Base-by-base conservation (phyloP, 2,329 filamentous ascomycete species). In the Colletotrichum kahawae region DNA sequence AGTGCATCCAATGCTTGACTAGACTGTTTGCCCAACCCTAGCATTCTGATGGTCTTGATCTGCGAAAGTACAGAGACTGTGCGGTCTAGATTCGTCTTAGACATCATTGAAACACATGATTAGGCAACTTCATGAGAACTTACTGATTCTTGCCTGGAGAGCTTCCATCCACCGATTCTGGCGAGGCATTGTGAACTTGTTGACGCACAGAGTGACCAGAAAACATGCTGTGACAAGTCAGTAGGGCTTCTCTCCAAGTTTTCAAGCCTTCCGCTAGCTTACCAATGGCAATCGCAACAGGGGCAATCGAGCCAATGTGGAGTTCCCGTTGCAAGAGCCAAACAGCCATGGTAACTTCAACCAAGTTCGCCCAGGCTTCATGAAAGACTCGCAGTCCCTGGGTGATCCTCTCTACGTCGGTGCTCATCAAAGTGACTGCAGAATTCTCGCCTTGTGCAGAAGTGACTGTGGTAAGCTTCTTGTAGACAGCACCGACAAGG, bases 191-290 rank as follows among this genome's bases (percentile, higher is more conserved):
- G 43, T 48, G n/a, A 48, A 48, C 43, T 48, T 48, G 10, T 48
- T 48, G n/a, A 21, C n/a, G 43, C 43, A 48, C 1, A 48, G 1
- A 48, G 43, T 48, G 43, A 48, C 18, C 10, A 48, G 5, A 21
- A 21, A 48, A 1, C 43, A 48, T 21, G 43, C 43, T 48, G 0
- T 14, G 18, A 13, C 9, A 12, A 48, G 10, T 21, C 1, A 48
- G 43, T 48, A 48, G 1, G 9, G 18, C 1, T 48, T 0, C 43
- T 48, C 1, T 4, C 18, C 9, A 21, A 13, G 9, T 21, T 1
- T 9, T 21, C 5, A 48, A 48, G 18, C 0, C 18, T 21, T 21
- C 10, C 0, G 9, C 1, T 48, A 6, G 9, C 18, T 48, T 48
- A 48, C 18, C 43, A n/a, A 48, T 48, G 10, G 43, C 43, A 48